Evolutionary conservation across 805 yeast genomes (phyloP).

Genomic region (Lipomyces chichibuensis): DNA sequence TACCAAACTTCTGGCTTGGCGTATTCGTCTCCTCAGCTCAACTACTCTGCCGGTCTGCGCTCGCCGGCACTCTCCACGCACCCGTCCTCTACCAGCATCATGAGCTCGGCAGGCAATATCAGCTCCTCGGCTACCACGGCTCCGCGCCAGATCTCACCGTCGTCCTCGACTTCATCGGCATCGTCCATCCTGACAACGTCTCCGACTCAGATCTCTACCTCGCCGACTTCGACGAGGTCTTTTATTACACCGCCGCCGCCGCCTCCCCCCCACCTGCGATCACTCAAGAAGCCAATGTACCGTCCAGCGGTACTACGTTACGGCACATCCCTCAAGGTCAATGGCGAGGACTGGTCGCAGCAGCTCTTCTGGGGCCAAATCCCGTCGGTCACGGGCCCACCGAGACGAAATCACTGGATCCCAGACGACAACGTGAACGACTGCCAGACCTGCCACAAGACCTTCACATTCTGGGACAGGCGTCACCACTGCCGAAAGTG

Average conservation of each 20-base stretch:
- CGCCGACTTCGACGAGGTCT: slow-evolving; percentile 30
- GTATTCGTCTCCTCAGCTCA: neutral
- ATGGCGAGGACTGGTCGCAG: slow-evolving; percentile 33
- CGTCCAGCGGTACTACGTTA: slow-evolving; percentile 84
- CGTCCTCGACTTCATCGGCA: slow-evolving; percentile 27
- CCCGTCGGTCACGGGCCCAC: slow-evolving; percentile 39
- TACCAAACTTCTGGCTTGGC: neutral
- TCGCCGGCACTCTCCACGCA: neutral
- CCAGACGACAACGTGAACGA: slow-evolving; percentile 65
- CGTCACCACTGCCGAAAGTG: slow-evolving; percentile 85
- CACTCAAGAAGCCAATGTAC: slow-evolving; percentile 83
- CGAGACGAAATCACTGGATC: slow-evolving; percentile 50
- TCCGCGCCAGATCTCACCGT: slow-evolving; percentile 22
- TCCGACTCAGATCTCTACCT: slow-evolving; percentile 24
- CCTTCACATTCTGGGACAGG: slow-evolving; percentile 77
- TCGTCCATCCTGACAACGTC: slow-evolving; percentile 19
- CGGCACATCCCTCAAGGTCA: slow-evolving; percentile 40
- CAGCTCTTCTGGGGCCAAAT: slow-evolving; percentile 34
- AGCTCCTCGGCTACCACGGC: neutral
- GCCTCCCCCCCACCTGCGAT: slow-evolving; percentile 68
- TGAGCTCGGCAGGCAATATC: neutral
- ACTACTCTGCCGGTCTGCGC: neutral
- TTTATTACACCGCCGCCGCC: slow-evolving; percentile 32
- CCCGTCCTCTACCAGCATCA: neutral
- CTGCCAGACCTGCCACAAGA: slow-evolving; percentile 69